A percentile compares a stretch with the other conserved stretches of the same genome.
phyloP scores from a whole-genome alignment of 768 basidiomycete species.

The Leucocoprinus leucothites region DNA sequence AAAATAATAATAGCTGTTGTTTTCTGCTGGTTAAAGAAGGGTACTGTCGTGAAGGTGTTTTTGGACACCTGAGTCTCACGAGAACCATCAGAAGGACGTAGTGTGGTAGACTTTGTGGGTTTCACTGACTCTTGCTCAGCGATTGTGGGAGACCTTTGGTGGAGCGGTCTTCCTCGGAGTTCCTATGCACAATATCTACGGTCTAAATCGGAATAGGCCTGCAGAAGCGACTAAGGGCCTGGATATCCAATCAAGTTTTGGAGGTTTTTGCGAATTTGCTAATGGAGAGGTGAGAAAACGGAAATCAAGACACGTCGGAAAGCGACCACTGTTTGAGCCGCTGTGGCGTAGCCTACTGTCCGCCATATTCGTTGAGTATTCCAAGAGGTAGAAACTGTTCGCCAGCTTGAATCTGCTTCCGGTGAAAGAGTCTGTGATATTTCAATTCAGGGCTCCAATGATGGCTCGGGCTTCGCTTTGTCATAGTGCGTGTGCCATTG shows the following conservation, averaged over 20 bases:
- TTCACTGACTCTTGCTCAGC: background rate
- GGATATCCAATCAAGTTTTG: background rate
- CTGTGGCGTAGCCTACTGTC: too few species aligned
- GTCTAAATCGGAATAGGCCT: background rate
- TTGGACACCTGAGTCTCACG: conserved; percentile 3
- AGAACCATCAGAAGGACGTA: conserved; percentile 3
- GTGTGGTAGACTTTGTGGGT: background rate
- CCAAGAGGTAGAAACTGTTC: too few species aligned
- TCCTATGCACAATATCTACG: background rate
- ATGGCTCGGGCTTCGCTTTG: too few species aligned
- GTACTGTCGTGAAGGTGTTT: background rate
- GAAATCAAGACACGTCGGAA: background rate
- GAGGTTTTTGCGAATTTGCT: background rate
- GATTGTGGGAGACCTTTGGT: background rate
- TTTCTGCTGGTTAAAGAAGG: background rate
- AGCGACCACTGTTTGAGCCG: too few species aligned
- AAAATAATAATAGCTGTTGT: background rate
- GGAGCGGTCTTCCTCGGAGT: conserved; percentile 9
- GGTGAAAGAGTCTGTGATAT: too few species aligned
- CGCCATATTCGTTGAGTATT: too few species aligned
- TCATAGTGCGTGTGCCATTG: too few species aligned
- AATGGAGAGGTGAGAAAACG: background rate
- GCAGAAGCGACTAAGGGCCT: too few species aligned
- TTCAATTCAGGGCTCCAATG: too few species aligned
- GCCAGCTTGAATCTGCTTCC: too few species aligned